Percentiles rank a stretch among this genome's conserved stretches.
These are phyloP conservation scores for Wallacemonas sp. DNA, from an alignment of 208 protist genomes.

Conservation along the genomic window DNA sequence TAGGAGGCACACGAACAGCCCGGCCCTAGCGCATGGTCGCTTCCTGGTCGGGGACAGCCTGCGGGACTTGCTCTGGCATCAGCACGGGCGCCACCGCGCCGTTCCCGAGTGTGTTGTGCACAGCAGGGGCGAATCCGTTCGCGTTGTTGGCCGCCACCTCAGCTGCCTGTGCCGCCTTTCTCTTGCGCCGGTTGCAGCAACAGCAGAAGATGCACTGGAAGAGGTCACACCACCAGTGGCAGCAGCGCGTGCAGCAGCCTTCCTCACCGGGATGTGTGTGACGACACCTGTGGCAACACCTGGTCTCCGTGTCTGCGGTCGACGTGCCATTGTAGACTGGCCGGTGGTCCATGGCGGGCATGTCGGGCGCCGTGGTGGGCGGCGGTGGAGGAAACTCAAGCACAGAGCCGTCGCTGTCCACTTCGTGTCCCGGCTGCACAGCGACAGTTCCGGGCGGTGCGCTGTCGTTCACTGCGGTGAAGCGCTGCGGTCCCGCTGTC, in stretches of 20 bases:
- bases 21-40: constrained; percentile 7
- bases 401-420: constrained; percentile 30
- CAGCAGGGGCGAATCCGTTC: not conserved
- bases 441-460: not conserved
- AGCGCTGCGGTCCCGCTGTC: not conserved
- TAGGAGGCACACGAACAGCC: no score
- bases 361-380: constrained; percentile 41
- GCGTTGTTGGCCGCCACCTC: not conserved
- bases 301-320: constrained; percentile 22
- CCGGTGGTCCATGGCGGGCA: constrained; percentile 34
- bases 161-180: not conserved
- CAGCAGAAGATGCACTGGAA: constrained; percentile 41
- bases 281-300: not conserved
- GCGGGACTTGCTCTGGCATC: not conserved
- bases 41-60: not conserved
- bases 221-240: constrained; percentile 23
- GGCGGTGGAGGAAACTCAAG: constrained; percentile 71
- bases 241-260: constrained; percentile 15
- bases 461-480: constrained; percentile 4
- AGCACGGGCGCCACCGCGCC: constrained; percentile 10
- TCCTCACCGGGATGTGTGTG: constrained; percentile 21
- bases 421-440: not conserved
- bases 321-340: constrained; percentile 1
- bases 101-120: not conserved
- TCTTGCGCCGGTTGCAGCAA: constrained; percentile 18